These are phyloP conservation scores for Moesziomyces parantarcticus DNA, from an alignment of 1,284 basidiomycete genomes.

Conservation along the genomic window DNA sequence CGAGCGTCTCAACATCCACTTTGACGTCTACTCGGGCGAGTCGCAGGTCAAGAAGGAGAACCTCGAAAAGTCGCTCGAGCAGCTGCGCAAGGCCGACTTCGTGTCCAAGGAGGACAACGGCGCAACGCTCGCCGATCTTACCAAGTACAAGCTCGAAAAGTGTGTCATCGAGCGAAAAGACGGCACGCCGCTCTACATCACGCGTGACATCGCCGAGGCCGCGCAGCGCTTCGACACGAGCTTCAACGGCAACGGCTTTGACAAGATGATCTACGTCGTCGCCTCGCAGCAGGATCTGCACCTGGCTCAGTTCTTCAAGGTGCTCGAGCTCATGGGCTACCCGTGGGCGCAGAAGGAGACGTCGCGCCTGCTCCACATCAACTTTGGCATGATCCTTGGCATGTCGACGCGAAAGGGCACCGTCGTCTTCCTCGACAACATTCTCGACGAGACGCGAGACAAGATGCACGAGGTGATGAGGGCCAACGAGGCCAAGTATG, in stretches of 20 bases:
- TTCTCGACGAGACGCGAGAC: conserved; percentile 87
- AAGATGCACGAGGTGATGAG: conserved; percentile 98
- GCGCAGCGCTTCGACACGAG: conserved; percentile 82
- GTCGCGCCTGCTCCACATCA: conserved; percentile 83
- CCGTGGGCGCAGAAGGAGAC: conserved; percentile 76
- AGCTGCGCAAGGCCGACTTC: conserved; percentile 47
- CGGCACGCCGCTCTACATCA: conserved; percentile 96
- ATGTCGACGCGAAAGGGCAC: conserved; percentile 99
- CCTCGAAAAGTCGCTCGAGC: conserved; percentile 73
- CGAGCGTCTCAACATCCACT: conserved; percentile 87
- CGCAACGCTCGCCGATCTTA: conserved; percentile 61
- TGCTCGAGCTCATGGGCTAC: conserved; percentile 89
- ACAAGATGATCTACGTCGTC: conserved; percentile 98
- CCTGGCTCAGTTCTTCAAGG: conserved; percentile 92
- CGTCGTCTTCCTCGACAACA: conserved; percentile 93
- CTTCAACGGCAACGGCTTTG: conserved; percentile 72
- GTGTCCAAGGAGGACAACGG: conserved; percentile 61
- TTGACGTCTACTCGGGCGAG: conserved; percentile 95
- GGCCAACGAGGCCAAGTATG: conserved; percentile 93
- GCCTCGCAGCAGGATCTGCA: conserved; percentile 95
- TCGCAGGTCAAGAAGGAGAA: conserved; percentile 83
- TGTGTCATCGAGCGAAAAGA: conserved; percentile 94
- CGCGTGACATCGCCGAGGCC: conserved; percentile 95
- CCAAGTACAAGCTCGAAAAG: conserved; percentile 75
- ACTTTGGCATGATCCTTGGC: conserved; percentile 90